Base-by-base conservation (phyloP, 805 yeast genomes). In the Wickerhamiella azyma region DNA sequence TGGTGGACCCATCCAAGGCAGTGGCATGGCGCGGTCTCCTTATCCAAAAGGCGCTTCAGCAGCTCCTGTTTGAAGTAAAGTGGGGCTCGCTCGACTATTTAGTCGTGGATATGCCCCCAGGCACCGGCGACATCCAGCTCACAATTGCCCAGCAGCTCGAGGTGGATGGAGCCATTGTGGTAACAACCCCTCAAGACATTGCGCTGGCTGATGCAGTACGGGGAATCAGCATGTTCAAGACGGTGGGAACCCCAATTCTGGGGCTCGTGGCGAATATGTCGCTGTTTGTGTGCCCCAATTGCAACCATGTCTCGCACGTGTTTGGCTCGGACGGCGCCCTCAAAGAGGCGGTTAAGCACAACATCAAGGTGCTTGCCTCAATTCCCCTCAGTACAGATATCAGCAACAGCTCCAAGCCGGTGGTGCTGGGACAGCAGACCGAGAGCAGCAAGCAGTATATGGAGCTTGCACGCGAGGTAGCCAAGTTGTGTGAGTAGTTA, bases 201-300 rank as follows among this genome's bases (percentile, higher is more conserved):
- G 94, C 94, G 0, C 61, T 84, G 21, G 69, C 79, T 5, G 94
- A 85, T 58, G 94, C 85, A 0, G 74, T 77, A 17, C 78, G 85
- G 52, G 94, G 94, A 0, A 74, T 84, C 9, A 68, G 81, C 9
- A 79, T 85, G 89, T 84, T 81, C 59, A 62, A 74, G 5, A 81
- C 80, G 52, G 81, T 83, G 36, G 62, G 73, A 16, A 75, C 81
- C 9, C 94, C 92, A 0, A 71, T 85, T 0, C 53, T 81, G 26
- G 94, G 94, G 0, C 58, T 84, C 50, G 85, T 85, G 0, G 84
- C 84, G 55, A 85, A 85, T 57, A 85, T 85, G 94, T 79, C 89
- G 52, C 72, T 72, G 52, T 83, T 69, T 57, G 57, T 74, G 7
- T 85, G 94, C 56, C 85, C 94, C 3, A 76, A 81, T 49, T 85